Base-by-base conservation (phyloP, 1,284 basidiomycete genomes). In the Cystobasidium sp. region DNA sequence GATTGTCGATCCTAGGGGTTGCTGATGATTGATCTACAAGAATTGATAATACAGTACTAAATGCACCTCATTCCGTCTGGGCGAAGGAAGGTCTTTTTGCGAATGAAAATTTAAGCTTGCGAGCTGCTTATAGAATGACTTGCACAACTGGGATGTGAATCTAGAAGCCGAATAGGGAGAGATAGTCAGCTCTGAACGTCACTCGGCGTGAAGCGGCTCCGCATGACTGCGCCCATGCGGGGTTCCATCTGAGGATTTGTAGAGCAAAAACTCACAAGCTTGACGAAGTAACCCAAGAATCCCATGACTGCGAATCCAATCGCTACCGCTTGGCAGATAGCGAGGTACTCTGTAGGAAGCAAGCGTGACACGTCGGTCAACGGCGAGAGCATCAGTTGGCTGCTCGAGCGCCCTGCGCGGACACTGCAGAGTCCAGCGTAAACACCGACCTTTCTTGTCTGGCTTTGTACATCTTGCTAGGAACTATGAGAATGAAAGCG, bases 391-490 rank as follows among this genome's bases (percentile, higher is more conserved):
- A 71, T 49, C 31, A 64, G 47, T 9, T 43, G 58, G 47, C 9
- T 37, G 10, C 53, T 31, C 24, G 37, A 14, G 10, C 6, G 10
- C 46, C n/a, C n/a, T n/a, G n/a, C 20, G 58, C 39, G 43, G 12
- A n/a, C 12, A 10, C 31, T n/a, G 24, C 22, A 3, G 14, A 22
- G 55, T 22, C 5, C n/a, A 14, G 39, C 24, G 22, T 46, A 22
- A 14, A 4, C 16, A 22, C 65, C 51, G 41, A 68, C 96, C 96
- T 86, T 93, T 92, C 83, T 92, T 88, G 69, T 93, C 93, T 68
- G 96, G 96, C 86, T 99, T 99, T 77, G 94, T 97, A 87, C 96
- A 99, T 82, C 95, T 89, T 81, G 90, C 92, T 79, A 99, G 85
- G 86, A 99, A 98, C 94, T 97, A 80, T 6, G 12, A 12, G 37